phyloP scores from a whole-genome alignment of 345 rosid species.

The Citrus cavaleriei region DNA sequence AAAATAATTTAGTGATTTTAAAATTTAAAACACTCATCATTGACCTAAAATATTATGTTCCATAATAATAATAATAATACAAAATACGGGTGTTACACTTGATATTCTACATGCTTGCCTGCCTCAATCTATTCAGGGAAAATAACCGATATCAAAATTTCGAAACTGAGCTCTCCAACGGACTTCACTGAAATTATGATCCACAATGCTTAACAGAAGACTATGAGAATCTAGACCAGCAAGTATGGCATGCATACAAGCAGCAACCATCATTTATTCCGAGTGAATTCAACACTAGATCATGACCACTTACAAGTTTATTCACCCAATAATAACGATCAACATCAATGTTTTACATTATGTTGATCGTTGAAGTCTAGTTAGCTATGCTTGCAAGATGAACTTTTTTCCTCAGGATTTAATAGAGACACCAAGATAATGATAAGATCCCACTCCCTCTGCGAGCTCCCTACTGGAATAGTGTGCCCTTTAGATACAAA shows the following conservation, averaged over 20 bases:
- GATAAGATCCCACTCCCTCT: not conserved
- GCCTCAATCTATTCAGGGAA: constrained; percentile 45
- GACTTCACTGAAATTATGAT: not conserved
- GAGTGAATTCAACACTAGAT: not conserved
- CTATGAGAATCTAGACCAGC: not conserved
- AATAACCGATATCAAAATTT: constrained; percentile 5
- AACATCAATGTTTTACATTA: not conserved
- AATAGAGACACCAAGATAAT: not conserved
- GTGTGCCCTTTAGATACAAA: not conserved
- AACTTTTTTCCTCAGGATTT: not conserved
- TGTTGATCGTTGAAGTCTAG: not conserved
- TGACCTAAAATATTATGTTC: too few relatives aligned
- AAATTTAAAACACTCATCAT: too few relatives aligned
- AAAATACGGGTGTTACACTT: constrained; percentile 19
- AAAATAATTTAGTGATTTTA: too few relatives aligned
- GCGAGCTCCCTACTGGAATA: not conserved
- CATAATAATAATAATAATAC: too few relatives aligned
- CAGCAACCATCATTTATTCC: not conserved
- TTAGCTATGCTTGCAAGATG: not conserved
- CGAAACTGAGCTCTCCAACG: not conserved
- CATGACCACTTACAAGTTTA: not conserved
- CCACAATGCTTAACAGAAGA: not conserved
- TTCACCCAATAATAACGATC: not conserved
- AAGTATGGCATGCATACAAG: constrained; percentile 2
- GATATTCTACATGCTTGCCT: constrained; percentile 52